Base-by-base conservation (phyloP, 352 stramenopile genomes). In the Thalassiosira livingstoniorum region DNA sequence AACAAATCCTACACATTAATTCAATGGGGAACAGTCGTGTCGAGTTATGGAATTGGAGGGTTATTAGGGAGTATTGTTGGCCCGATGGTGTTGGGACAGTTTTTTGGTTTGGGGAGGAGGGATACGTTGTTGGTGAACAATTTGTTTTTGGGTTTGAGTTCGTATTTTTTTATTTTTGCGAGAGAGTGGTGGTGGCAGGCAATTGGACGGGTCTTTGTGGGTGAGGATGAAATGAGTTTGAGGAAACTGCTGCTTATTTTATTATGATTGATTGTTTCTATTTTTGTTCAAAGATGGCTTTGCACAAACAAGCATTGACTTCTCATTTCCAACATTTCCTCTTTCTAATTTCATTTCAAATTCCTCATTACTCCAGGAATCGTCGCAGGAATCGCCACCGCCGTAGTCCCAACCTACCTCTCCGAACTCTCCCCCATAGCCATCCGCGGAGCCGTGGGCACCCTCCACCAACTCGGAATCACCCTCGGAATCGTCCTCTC, bases 121-220 rank as follows among this genome's bases (percentile, higher is more conserved):
- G 32, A 63, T 3, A 85, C 78, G 34, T 54, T 85, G 45, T 55
- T 85, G 11, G 66, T 61, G 13, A 85, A 85, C 42, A 85, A 85
- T 54, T 51, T 71, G n/a, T 85, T 85, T 37, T 43, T 85, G 21
- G 15, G 81, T 7, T 42, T 77, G 31, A 70, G 45, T 15, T 71
- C 60, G 23, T 77, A 66, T 27, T 43, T 76, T 21, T 82, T 81
- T 51, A 69, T 69, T 4, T 32, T 42, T n/a, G 78, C 68, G 29
- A 35, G 25, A 55, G 61, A 43, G 25, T 85, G 78, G 78, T 85
- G 78, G 78, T 76, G 39, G 21, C 78, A 85, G 39, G 78, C 78
- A 1, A 72, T 85, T 53, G 78, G 78, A 55, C 27, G 78, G 27
- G 57, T 85, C 27, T 81, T 82, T 34, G 64, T 80, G 1, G n/a